Evolutionary conservation across 805 yeast genomes (phyloP).

Genomic region (Lipomyces yamadae): DNA sequence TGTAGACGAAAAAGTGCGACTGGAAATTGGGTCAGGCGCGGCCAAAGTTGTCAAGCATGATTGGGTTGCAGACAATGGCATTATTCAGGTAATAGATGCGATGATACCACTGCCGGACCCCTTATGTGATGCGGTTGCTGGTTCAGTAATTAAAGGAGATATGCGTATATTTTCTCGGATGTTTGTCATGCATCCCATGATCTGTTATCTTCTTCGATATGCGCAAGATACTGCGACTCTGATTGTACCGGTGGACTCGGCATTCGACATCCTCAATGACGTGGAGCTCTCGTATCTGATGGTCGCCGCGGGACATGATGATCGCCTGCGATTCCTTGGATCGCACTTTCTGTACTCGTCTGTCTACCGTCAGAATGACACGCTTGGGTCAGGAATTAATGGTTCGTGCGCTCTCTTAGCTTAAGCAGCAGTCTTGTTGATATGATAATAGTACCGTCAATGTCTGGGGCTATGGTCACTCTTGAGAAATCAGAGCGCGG

Average conservation of each 20-base stretch:
- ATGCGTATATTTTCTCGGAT: constrained; percentile 16
- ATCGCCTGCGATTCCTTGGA: constrained; percentile 28
- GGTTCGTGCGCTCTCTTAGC: constrained; percentile 17
- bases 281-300: constrained; percentile 32
- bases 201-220: constrained; percentile 23
- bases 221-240: constrained; percentile 33
- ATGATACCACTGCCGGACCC: constrained; percentile 31
- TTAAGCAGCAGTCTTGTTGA: background rate
- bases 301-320: constrained; percentile 31
- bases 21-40: constrained; percentile 23
- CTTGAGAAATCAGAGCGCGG: constrained; percentile 15
- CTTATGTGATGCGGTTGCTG: constrained; percentile 26
- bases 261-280: constrained; percentile 27
- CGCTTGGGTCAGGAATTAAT: constrained; percentile 22
- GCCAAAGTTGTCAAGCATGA: constrained; percentile 36
- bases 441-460: constrained; percentile 18
- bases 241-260: constrained; percentile 31
- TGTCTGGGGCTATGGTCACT: constrained; percentile 23
- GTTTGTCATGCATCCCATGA: constrained; percentile 23
- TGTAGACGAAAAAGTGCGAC: constrained; percentile 8
- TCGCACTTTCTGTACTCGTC: constrained; percentile 31
- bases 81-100: constrained; percentile 38
- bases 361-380: constrained; percentile 34
- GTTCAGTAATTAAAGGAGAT: background rate
- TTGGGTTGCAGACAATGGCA: constrained; percentile 40